phyloP scores from a whole-genome alignment of 345 rosid genomes.

The Ceriops zippeliana region DNA sequence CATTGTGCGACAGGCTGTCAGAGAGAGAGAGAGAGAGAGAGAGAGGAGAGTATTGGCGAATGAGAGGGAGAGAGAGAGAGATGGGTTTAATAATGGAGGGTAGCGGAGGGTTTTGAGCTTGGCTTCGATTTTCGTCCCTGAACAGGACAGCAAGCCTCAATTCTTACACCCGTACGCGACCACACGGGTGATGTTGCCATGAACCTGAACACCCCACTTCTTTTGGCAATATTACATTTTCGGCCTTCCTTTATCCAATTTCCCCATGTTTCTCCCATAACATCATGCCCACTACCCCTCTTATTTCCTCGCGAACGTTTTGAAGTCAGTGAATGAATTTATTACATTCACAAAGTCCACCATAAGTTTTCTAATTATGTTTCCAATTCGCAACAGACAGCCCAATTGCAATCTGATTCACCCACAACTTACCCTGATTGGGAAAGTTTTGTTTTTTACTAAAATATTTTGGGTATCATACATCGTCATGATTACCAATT shows the following conservation, averaged over 20 bases:
- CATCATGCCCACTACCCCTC: too few species aligned
- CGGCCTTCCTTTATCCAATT: not conserved
- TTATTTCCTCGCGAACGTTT: too few species aligned
- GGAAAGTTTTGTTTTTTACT: too few species aligned
- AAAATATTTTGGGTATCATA: too few species aligned
- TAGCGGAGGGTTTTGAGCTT: not conserved
- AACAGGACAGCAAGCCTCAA: slow-evolving; percentile 18
- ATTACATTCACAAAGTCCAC: not conserved
- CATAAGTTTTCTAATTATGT: not conserved
- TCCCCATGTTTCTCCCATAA: not conserved
- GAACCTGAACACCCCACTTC: slow-evolving; percentile 18
- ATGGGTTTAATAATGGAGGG: not conserved
- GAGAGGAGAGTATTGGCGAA: not conserved
- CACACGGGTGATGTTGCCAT: slow-evolving; percentile 25
- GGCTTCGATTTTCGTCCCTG: slow-evolving; percentile 25
- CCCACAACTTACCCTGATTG: too few species aligned
- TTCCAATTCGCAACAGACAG: too few species aligned
- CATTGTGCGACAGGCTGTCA: not conserved
- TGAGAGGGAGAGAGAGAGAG: not conserved
- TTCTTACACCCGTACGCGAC: slow-evolving; percentile 21
- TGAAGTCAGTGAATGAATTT: not conserved
- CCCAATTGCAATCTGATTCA: too few species aligned
- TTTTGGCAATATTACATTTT: slow-evolving; percentile 18
- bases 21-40: not conserved
- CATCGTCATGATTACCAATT: too few species aligned